phyloP scores from a whole-genome alignment of 2,329 filamentous ascomycete species.

The Aspergillus niger region DNA sequence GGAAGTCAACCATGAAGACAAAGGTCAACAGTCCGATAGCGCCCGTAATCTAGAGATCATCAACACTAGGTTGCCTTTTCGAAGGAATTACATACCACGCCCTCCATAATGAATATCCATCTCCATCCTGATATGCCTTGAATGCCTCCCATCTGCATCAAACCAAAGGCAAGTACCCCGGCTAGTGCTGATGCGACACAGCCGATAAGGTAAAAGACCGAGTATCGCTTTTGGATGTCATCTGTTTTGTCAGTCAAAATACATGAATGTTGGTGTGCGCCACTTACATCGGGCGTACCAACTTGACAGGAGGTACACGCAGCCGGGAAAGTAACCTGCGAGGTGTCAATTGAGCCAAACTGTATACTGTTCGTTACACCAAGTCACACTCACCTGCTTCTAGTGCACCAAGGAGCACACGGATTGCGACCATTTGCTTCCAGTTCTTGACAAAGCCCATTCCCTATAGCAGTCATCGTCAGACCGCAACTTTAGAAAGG shows the following conservation, averaged over 20 bases:
- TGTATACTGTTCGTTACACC: too few species aligned
- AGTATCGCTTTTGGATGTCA: constrained; percentile 38
- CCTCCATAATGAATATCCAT: constrained; percentile 61
- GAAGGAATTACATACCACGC: constrained; percentile 33
- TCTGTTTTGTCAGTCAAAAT: constrained; percentile 16
- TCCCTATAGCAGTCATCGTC: constrained; percentile 18
- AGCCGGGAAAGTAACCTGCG: constrained; percentile 68
- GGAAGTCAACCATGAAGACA: constrained; percentile 43
- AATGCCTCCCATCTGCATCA: constrained; percentile 47
- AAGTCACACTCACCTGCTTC: constrained; percentile 38
- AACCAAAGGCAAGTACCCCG: constrained; percentile 49
- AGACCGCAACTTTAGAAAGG: too few species aligned
- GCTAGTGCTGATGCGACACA: constrained; percentile 51
- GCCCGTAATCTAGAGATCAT: constrained; percentile 27
- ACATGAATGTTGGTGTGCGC: not conserved
- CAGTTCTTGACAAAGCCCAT: constrained; percentile 35
- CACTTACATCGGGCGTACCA: constrained; percentile 62
- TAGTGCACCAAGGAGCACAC: constrained; percentile 30
- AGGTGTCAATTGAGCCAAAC: constrained; percentile 54
- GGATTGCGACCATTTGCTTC: constrained; percentile 28
- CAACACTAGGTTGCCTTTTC: not conserved
- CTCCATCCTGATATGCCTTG: constrained; percentile 51
- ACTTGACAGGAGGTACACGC: constrained; percentile 70
- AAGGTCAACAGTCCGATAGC: constrained; percentile 33
- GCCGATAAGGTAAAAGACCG: constrained; percentile 54